Evolutionary conservation across 768 basidiomycete species (phyloP).

Genomic region (Coprinopsis sp.): DNA sequence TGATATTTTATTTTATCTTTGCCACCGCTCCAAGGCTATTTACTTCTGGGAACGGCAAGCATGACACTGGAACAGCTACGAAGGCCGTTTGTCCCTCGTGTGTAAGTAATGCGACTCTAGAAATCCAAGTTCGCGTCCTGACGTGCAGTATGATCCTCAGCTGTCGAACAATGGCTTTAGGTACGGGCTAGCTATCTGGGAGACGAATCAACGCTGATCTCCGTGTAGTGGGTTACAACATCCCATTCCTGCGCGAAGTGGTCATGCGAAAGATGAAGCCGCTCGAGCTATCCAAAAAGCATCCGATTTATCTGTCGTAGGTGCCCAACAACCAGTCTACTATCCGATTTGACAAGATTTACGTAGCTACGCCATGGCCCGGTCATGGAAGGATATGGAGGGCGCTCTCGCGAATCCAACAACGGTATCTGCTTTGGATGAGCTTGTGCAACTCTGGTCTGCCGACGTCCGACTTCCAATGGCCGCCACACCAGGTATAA

Average conservation of each 20-base stretch:
- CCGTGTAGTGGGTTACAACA: conserved; percentile 20
- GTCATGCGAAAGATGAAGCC: not conserved
- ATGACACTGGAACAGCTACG: conserved; percentile 17
- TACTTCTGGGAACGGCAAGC: conserved; percentile 20
- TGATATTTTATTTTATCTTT: no score
- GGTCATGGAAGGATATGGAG: no score
- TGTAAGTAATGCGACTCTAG: conserved; percentile 29
- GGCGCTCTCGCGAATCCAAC: no score
- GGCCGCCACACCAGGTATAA: no score
- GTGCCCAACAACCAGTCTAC: no score
- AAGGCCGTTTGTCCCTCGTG: conserved; percentile 36
- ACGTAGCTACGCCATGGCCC: no score
- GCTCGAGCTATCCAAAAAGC: no score
- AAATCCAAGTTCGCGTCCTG: not conserved
- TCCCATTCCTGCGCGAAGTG: not conserved
- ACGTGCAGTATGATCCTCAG: conserved; percentile 27
- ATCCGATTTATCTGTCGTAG: not conserved
- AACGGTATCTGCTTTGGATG: no score
- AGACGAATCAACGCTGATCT: not conserved
- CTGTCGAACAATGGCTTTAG: conserved; percentile 38
- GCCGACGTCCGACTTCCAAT: no score
- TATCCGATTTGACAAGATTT: no score
- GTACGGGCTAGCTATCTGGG: conserved; percentile 26
- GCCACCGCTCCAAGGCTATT: not conserved
- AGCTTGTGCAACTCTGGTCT: no score